Base-by-base conservation (phyloP, 1,284 basidiomycete genomes). In the Tilletia horrida region DNA sequence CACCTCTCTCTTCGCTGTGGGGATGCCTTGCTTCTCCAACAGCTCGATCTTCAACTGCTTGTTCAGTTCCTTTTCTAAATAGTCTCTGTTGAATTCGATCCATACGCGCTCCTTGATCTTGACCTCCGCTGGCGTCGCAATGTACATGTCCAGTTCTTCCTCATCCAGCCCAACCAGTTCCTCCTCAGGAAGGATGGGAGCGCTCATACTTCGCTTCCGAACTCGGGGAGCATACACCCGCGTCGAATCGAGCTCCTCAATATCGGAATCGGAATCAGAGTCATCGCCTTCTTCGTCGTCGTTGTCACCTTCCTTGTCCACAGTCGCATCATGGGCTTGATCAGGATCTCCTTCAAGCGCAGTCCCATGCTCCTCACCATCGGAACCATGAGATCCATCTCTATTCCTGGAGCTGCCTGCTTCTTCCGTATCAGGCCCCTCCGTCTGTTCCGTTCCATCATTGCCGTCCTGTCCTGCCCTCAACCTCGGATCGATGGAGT, bases 11-110 rank as follows among this genome's bases (percentile, higher is more conserved):
- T 64, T 64, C 18, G 18, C 45, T 18, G 45, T 27, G 8, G 63
- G 63, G 8, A 80, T 76, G 42, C 79, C 80, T 65, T 73, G 73
- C 68, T 78, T 81, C 48, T 77, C 73, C 59, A 81, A 77, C 44
- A 74, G 73, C 65, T 81, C 79, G 31, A 76, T 66, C 70, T 81
- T 80, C 61, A 81, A 70, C 66, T 79, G 77, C 62, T 76, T 76
- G 35, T 76, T 72, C 62, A 81, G 72, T 48, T 71, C 73, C 59
- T 90, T 89, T 81, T 96, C 91, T 63, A 98, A 84, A 84, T 96
- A 98, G 65, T 96, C 93, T 73, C 88, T 88, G 83, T 98, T 98
- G 81, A 93, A 86, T 31, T 95, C 93, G 70, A 97, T 91, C 96
- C 96, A 98, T 21, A 98, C 88, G 29, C 93, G 88, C 78, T 95